A percentile compares a stretch with the other conserved stretches of the same genome.
These are phyloP conservation scores for Aspergillus ostianus DNA, from an alignment of 495 filamentous ascomycete genomes.

Conservation along the genomic window DNA sequence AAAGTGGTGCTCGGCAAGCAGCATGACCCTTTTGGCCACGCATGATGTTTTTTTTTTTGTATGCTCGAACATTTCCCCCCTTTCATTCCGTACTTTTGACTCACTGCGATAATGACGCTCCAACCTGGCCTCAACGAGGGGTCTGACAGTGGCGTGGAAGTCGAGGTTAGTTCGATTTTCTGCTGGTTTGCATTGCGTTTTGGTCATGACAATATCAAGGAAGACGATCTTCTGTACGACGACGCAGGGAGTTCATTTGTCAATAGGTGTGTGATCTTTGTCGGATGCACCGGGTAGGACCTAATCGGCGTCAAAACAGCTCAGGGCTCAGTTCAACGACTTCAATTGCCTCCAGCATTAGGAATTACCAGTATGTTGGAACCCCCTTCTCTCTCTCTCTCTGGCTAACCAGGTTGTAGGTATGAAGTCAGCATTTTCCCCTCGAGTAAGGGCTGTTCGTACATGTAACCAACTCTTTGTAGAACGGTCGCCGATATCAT, in stretches of 20 bases:
- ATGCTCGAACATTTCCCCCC: too few relatives aligned
- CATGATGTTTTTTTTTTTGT: too few relatives aligned
- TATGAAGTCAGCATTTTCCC: background rate
- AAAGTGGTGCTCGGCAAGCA: too few relatives aligned
- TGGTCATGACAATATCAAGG: background rate
- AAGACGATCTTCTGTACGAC: background rate
- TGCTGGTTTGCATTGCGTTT: too few relatives aligned
- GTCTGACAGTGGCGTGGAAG: too few relatives aligned
- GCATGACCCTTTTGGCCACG: too few relatives aligned
- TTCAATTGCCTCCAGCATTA: background rate
- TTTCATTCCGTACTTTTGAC: too few relatives aligned
- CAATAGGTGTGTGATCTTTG: background rate
- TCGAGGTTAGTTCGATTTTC: too few relatives aligned
- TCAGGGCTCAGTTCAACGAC: background rate
- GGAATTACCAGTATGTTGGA: slow-evolving; percentile 1
- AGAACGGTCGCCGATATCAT: slow-evolving; percentile 71
- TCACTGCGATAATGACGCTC: too few relatives aligned
- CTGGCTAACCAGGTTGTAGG: background rate
- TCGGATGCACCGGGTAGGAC: background rate
- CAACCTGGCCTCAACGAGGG: too few relatives aligned
- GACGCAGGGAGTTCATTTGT: background rate
- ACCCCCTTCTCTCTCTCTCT: background rate
- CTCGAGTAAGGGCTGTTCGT: too few relatives aligned
- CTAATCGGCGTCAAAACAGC: background rate
- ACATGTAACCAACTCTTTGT: background rate